Evolutionary conservation across 768 basidiomycete species (phyloP).

Genomic region (Agrocybe praecox): DNA sequence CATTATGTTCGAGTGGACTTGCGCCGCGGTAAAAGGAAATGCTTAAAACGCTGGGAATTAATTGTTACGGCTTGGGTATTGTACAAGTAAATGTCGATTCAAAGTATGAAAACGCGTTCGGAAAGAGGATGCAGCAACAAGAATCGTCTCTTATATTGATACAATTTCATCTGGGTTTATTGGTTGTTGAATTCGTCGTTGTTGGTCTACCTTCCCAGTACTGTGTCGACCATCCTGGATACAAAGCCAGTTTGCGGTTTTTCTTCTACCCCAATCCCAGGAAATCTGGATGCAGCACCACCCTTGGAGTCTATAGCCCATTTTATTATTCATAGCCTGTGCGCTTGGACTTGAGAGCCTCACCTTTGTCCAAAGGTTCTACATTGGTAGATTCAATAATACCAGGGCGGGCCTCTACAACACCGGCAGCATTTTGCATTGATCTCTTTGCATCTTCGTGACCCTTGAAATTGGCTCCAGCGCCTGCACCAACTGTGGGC

Average conservation of each 20-base stretch:
- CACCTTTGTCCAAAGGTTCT: constrained; percentile 50
- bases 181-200: neutral
- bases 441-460: constrained; percentile 38
- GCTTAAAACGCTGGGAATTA: no score
- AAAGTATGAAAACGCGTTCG: no score
- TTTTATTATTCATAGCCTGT: neutral
- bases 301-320: neutral
- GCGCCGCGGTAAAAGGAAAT: no score
- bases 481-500: constrained; percentile 41
- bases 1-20: no score
- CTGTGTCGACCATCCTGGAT: neutral
- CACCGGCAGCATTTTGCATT: constrained; percentile 46
- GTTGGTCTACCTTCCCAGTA: neutral
- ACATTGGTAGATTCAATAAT: constrained; percentile 59
- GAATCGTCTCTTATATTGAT: no score
- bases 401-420: constrained; percentile 54
- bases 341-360: neutral
- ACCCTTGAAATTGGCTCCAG: constrained; percentile 38
- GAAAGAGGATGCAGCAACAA: no score
- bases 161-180: no score
- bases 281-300: neutral
- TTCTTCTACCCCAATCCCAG: neutral
- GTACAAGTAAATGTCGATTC: no score
- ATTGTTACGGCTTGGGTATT: no score
- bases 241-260: neutral